Base-by-base conservation (phyloP, 257 asterid species). In the Nicotiana sylvestris region DNA sequence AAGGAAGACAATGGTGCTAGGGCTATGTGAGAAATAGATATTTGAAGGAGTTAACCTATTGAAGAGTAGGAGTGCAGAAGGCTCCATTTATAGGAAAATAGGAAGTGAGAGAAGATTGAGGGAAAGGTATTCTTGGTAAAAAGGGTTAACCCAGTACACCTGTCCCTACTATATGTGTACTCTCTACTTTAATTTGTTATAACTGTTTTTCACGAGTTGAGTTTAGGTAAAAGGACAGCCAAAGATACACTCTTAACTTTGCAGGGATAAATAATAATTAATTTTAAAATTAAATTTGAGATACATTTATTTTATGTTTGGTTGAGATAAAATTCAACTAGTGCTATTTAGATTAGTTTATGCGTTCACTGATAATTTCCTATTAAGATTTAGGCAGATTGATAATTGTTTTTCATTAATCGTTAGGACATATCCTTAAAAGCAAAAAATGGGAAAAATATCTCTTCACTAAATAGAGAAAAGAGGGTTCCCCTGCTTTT, bases 11-110 rank as follows among this genome's bases (percentile, higher is more conserved):
- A 13, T 25, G 39, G 12, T 46, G 25, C 30, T 68, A 49, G 79
- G 80, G 39, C 62, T 74, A 49, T 74, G 57, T 46, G 2, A 49
- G 79, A 46, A 74, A 74, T 49, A 74, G 6, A 27, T 10, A 13
- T 46, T 72, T 72, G 27, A 61, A 32, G 79, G 13, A 11, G 25
- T 74, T 12, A 27, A 46, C 62, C 80, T 74, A 74, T 74, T 74
- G 80, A 49, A 30, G 18, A 6, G 39, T 49, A 49, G 62, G 21
- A 43, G 39, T 25, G n/a, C 21, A 13, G 62, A 74, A 6, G 62
- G 80, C 25, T 27, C 15, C 29, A 25, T 74, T 74, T 74, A 74
- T 74, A 74, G 80, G 62, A 74, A 74, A 74, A 74, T 74, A 49
- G 39, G 43, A 74, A 74, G 79, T n/a, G 33, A 25, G 61, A 46